Percentiles rank a stretch among this genome's conserved stretches.
Evolutionary conservation across 768 basidiomycete genomes (phyloP).

Genomic region (Amanita subjunquillea): DNA sequence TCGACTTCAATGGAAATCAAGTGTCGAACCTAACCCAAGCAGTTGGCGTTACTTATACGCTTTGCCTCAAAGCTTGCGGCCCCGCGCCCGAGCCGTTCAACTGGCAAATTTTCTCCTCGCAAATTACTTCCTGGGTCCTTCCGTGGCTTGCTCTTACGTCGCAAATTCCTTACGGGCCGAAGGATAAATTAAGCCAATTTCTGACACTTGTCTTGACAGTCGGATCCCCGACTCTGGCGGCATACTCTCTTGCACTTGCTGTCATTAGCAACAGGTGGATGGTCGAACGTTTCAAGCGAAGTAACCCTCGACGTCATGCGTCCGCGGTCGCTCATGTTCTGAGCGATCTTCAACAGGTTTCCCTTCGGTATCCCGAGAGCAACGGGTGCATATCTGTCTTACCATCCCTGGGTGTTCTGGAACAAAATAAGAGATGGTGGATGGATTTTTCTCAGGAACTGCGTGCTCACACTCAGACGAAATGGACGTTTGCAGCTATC

Average conservation of each 20-base stretch:
- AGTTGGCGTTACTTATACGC: not conserved
- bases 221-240: too few relatives aligned
- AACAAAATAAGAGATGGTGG: slow-evolving; percentile 35
- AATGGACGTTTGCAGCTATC: slow-evolving; percentile 26
- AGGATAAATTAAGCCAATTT: slow-evolving; percentile 28
- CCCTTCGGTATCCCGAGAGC: slow-evolving; percentile 17
- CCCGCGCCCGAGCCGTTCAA: slow-evolving; percentile 15
- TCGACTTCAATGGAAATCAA: not conserved
- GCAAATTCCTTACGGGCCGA: slow-evolving; percentile 30
- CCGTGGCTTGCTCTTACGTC: too few relatives aligned
- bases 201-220: slow-evolving; percentile 20
- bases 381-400: slow-evolving; percentile 13
- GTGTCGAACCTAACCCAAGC: not conserved
- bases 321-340: slow-evolving; percentile 22
- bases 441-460: slow-evolving; percentile 18
- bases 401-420: slow-evolving; percentile 30
- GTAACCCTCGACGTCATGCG: slow-evolving; percentile 19
- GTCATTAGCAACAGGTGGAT: slow-evolving; percentile 12
- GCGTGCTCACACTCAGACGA: slow-evolving; percentile 18
- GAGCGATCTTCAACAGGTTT: slow-evolving; percentile 33
- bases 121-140: too few relatives aligned
- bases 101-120: slow-evolving; percentile 20
- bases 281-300: slow-evolving; percentile 17
- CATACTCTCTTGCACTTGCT: too few relatives aligned
- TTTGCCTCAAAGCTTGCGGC: slow-evolving; percentile 13